These are phyloP conservation scores for Stygiomarasmius scandens DNA, from an alignment of 1,284 basidiomycete species.

Conservation along the genomic window DNA sequence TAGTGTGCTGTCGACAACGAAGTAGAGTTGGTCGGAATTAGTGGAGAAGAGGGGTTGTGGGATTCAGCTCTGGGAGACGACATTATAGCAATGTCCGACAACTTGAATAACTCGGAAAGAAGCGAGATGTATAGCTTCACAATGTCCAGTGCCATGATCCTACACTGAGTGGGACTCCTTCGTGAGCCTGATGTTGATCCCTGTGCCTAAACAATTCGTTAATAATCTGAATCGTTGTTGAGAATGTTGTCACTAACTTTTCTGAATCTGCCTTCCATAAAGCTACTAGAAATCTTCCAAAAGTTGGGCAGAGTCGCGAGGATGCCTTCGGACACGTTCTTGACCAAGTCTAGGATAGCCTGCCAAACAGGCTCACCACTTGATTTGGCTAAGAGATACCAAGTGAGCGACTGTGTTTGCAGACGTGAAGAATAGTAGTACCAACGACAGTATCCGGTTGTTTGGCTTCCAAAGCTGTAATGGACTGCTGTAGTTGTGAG, in stretches of 20 bases:
- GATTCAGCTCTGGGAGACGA: constrained; percentile 32
- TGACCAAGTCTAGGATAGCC: constrained; percentile 73
- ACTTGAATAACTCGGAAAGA: constrained; percentile 87
- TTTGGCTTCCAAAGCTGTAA: constrained; percentile 64
- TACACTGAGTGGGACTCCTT: constrained; percentile 83
- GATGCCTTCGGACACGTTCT: constrained; percentile 71
- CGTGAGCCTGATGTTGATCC: constrained; percentile 41
- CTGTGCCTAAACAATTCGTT: constrained; percentile 21
- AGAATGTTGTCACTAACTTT: constrained; percentile 56
- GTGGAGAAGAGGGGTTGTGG: constrained; percentile 49
- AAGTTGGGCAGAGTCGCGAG: constrained; percentile 84
- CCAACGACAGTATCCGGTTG: constrained; percentile 66
- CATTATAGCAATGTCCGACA: constrained; percentile 78
- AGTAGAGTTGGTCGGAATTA: constrained; percentile 74
- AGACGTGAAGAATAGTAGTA: constrained; percentile 31
- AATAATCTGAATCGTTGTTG: no score
- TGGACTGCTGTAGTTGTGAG: constrained; percentile 57
- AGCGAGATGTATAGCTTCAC: constrained; percentile 87
- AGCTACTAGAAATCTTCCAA: constrained; percentile 90
- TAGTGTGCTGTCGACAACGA: constrained; percentile 85
- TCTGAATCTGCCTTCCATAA: constrained; percentile 90
- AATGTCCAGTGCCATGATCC: constrained; percentile 90
- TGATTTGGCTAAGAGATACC: constrained; percentile 54
- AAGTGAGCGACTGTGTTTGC: constrained; percentile 7
- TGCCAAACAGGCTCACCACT: constrained; percentile 81